Conservation (phyloP, 768 basidiomycete genomes). For the Kwoniella mangroviensis region DNA sequence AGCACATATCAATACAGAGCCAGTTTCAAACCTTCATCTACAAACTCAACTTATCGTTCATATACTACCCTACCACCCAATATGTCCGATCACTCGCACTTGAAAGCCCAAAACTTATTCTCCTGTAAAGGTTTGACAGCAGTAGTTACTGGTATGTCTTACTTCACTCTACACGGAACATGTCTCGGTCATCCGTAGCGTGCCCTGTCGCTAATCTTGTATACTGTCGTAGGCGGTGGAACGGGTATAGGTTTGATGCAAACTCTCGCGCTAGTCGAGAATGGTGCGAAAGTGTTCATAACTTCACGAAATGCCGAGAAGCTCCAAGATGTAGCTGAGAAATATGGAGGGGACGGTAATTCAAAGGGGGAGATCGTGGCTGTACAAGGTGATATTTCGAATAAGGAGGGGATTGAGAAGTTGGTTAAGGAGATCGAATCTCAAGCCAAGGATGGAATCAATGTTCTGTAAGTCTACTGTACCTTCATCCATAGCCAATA, state of each 20-base stretch:
- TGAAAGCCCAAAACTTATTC: conserved; percentile 41
- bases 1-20: background rate
- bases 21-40: too few relatives aligned
- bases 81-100: conserved; percentile 40
- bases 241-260: conserved; percentile 50
- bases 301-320: conserved; percentile 40
- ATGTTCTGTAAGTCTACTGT: conserved; percentile 36
- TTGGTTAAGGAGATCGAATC: conserved; percentile 34
- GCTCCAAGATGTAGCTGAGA: conserved; percentile 44
- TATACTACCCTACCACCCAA: background rate
- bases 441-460: conserved; percentile 40
- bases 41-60: background rate
- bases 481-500: background rate
- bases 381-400: conserved; percentile 36
- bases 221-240: conserved; percentile 19
- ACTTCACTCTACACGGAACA: too few relatives aligned
- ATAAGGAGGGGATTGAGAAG: conserved; percentile 36
- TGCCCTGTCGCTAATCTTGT: too few relatives aligned
- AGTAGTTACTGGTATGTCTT: conserved; percentile 43
- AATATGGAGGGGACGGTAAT: conserved; percentile 41
- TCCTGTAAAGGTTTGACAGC: conserved; percentile 42
- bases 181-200: too few relatives aligned
- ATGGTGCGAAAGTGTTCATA: conserved; percentile 46
- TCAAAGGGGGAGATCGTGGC: conserved; percentile 40
- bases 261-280: conserved; percentile 42